A percentile compares a stretch with the other conserved stretches of the same genome.
phyloP scores from a whole-genome alignment of 106 monocot species.

The Dioscorea alata region DNA sequence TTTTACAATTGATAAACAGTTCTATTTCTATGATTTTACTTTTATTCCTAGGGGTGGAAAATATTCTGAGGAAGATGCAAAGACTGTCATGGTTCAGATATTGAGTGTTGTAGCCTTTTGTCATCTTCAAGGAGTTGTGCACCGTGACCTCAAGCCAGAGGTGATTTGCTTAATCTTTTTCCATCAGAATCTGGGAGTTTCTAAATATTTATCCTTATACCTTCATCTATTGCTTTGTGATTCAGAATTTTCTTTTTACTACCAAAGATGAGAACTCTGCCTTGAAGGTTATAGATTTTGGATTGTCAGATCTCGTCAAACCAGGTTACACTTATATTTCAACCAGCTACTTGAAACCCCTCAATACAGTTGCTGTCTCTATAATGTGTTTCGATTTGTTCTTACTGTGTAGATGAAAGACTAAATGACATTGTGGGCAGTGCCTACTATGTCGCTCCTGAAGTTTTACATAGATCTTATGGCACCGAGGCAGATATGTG shows the following conservation, averaged over 20 bases:
- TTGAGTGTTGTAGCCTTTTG: constrained; percentile 78
- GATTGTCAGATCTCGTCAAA: constrained; percentile 90
- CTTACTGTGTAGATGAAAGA: constrained; percentile 59
- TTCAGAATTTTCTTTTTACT: constrained; percentile 92
- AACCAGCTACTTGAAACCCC: background rate
- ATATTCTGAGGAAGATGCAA: constrained; percentile 90
- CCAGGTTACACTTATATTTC: constrained; percentile 55
- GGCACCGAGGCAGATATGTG: constrained; percentile 99
- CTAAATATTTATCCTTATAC: background rate
- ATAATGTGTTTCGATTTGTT: too few relatives aligned
- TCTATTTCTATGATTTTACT: constrained; percentile 3
- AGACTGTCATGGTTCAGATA: constrained; percentile 78
- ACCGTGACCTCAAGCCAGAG: constrained; percentile 99
- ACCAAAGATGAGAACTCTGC: constrained; percentile 76
- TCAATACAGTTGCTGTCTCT: too few relatives aligned
- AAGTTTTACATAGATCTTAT: constrained; percentile 95
- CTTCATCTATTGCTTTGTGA: constrained; percentile 7
- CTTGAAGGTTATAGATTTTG: constrained; percentile 97
- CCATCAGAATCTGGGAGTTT: background rate
- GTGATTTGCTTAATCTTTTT: constrained; percentile 17
- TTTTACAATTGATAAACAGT: background rate
- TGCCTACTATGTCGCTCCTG: constrained; percentile 98
- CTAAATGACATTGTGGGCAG: constrained; percentile 98
- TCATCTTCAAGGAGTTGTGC: constrained; percentile 97
- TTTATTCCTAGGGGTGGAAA: constrained; percentile 71